Evolutionary conservation across 345 rosid genomes (phyloP).

Genomic region (Noccaea caerulescens): DNA sequence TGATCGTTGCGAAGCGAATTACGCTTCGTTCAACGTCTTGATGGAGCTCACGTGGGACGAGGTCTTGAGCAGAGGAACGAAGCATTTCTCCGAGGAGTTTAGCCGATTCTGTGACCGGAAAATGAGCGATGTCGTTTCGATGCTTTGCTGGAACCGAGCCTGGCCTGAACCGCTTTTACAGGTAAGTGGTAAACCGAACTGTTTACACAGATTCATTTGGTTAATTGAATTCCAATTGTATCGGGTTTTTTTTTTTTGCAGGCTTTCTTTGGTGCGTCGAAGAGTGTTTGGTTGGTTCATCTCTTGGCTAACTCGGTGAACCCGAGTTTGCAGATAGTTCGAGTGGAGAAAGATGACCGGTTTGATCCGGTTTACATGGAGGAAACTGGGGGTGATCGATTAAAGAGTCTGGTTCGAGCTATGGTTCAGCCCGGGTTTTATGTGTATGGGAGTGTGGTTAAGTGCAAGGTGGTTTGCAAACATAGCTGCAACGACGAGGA

Average conservation of each 20-base stretch:
- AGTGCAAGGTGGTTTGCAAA: constrained; percentile 91
- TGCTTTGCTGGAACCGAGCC: constrained; percentile 81
- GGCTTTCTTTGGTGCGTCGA: constrained; percentile 87
- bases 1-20: constrained; percentile 71
- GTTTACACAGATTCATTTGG: not conserved
- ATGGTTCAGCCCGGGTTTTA: constrained; percentile 96
- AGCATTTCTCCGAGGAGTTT: constrained; percentile 86
- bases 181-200: constrained; percentile 35
- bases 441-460: constrained; percentile 74
- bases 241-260: constrained; percentile 36
- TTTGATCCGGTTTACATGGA: constrained; percentile 89
- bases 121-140: constrained; percentile 84
- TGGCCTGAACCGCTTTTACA: constrained; percentile 91
- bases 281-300: constrained; percentile 87
- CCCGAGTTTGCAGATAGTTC: constrained; percentile 73
- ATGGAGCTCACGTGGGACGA: constrained; percentile 82
- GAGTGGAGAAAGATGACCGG: constrained; percentile 63
- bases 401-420: constrained; percentile 61
- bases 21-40: constrained; percentile 59
- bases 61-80: constrained; percentile 79
- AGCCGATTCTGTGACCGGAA: constrained; percentile 87
- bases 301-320: constrained; percentile 90
- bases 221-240: not conserved
- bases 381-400: constrained; percentile 69
- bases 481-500: constrained; percentile 47